Evolutionary conservation across 2,329 filamentous ascomycete species (phyloP), one percentile per base, ranked within the genome.

Genomic region (Spiromastix sp.): DNA sequence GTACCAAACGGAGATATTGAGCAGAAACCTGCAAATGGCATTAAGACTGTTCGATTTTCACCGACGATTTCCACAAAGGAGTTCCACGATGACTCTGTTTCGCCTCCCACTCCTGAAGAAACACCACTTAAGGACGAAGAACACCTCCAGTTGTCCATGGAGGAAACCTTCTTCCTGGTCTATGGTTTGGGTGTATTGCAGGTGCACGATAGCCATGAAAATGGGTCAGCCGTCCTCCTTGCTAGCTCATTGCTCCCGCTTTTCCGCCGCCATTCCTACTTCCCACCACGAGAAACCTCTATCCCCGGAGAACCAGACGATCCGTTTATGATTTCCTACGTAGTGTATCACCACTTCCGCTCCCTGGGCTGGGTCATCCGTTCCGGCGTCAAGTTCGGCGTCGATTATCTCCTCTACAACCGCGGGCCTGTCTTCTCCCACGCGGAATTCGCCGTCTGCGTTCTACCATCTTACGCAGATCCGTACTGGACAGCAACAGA

Each of bases 311-410:
- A 71, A 11, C 77, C 85, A 0, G 85, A 94, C 55, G 84, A 93
- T 49, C 72, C 76, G 0, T 98, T 98, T 57, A 64, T 96, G 13
- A 57, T 94, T 1, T 79, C 85, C 39, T 98, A 96, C 51, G 78
- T 77, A 9, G 85, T 85, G 12, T 98, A 94, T 56, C 91, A 98
- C 54, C 89, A 98, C 56, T 98, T 94, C 63, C 81, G 91, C 24
- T 93, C 86, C 0, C 69, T 96, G 0, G 91, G 91, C 16, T 98
- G 91, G 89, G 85, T 95, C 1, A 81, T 93, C 1, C 80, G 93
- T 10, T 78, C 83, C 4, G 93, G 91, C 22, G 79, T 93, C 55
- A 98, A 98, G 54, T 98, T 98, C 49, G 85, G 84, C 15, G 83
- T 86, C 7, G 91, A 98, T 57, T 95, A 85, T 66, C 66, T 98